Evolutionary conservation across 1,284 basidiomycete genomes (phyloP), one percentile per base, ranked within the genome.

Genomic region (Rhizoctonia solani): DNA sequence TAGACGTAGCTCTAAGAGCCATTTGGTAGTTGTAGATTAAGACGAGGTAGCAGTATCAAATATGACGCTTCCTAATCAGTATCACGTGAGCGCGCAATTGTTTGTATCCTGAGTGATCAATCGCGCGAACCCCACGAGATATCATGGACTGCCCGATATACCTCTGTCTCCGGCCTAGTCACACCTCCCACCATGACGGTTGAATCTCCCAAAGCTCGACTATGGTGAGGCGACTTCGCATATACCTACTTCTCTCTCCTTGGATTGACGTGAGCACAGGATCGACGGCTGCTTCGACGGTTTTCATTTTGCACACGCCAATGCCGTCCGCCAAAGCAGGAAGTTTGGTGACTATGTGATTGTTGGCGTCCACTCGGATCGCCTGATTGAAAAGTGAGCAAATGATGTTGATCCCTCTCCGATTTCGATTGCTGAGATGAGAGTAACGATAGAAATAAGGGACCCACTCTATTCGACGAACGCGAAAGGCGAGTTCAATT

Each of bases 381-480:
- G 53, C 39, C 61, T 70, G 42, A 72, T 72, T n/a, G 44, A 68
- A n/a, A 70, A 65, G 72, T 71, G 32, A 11, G 67, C 67, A 5
- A 21, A 11, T 0, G 21, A 39, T 58, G 52, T 9, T 54, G 30
- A 13, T 21, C 23, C 21, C 54, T 42, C 29, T 63, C 19, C 1
- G 23, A 21, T 29, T 13, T 68, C 39, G 42, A 29, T 6, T 52
- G 39, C 44, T 67, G 34, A 55, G 27, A 52, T 27, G 27, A 1
- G 49, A 29, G 44, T 11, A 14, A 19, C 11, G 29, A 23, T 34
- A 72, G 72, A 55, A 70, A 70, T 52, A 72, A 72, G 59, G 72
- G 72, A 19, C 72, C 72, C 39, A 68, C 72, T 9, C 50, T 72
- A 3, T 72, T 72, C 50, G 72, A 71, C 34, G 69, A 72, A 44